A percentile compares a stretch with the other conserved stretches of the same genome.
These are phyloP conservation scores for Tephrocybe sp. DNA, from an alignment of 768 basidiomycete species.

Conservation along the genomic window DNA sequence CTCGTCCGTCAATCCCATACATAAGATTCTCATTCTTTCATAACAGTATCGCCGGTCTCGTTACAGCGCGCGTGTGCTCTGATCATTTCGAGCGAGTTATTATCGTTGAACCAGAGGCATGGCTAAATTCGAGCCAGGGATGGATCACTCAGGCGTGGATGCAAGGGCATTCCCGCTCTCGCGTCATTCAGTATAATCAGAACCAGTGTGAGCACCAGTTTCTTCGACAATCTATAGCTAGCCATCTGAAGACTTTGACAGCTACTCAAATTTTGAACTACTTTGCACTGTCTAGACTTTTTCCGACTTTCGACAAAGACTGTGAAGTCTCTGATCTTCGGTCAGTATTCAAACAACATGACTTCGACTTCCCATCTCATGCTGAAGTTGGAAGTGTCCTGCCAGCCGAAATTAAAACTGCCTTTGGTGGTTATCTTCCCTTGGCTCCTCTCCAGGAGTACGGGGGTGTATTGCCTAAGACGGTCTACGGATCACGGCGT, in stretches of 20 bases:
- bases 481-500: slow-evolving; percentile 20
- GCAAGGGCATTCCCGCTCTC: slow-evolving; percentile 15
- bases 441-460: slow-evolving; percentile 12
- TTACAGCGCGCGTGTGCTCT: slow-evolving; percentile 30
- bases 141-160: slow-evolving; percentile 18
- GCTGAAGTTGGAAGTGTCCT: too few species aligned
- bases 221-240: neutral
- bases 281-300: slow-evolving; percentile 4
- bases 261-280: slow-evolving; percentile 5
- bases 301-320: neutral
- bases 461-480: slow-evolving; percentile 15
- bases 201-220: slow-evolving; percentile 12
- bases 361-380: too few species aligned
- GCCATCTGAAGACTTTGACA: neutral
- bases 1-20: neutral
- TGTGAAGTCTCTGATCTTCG: slow-evolving; percentile 4
- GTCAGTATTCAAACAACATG: neutral
- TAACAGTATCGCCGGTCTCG: slow-evolving; percentile 30
- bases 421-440: slow-evolving; percentile 12
- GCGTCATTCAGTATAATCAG: slow-evolving; percentile 27
- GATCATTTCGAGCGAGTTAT: slow-evolving; percentile 32
- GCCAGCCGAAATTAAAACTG: slow-evolving; percentile 17
- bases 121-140: slow-evolving; percentile 22
- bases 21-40: neutral
- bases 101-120: slow-evolving; percentile 32